A percentile compares a stretch with the other conserved stretches of the same genome.
Evolutionary conservation across 1,284 basidiomycete species (phyloP).

Genomic region (Pseudozyma thailandica): DNA sequence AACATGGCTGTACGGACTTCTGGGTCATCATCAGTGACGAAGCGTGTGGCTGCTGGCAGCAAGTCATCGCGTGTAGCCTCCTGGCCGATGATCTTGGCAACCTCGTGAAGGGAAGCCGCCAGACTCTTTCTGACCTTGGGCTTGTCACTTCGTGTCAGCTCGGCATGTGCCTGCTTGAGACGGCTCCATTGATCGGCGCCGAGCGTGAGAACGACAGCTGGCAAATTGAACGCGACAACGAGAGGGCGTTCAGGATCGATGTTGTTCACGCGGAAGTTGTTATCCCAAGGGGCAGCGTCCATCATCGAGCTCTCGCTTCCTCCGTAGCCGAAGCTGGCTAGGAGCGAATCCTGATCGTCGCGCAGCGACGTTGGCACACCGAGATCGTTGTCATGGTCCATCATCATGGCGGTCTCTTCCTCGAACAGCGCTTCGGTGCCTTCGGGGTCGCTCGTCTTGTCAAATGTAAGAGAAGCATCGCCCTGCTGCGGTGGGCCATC

Average conservation of each 20-base stretch:
- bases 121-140: constrained; percentile 79
- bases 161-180: constrained; percentile 77
- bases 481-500: constrained; percentile 52
- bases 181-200: constrained; percentile 81
- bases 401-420: constrained; percentile 38
- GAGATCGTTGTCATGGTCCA: constrained; percentile 23
- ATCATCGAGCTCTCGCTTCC: constrained; percentile 43
- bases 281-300: constrained; percentile 39
- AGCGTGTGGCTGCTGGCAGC: constrained; percentile 72
- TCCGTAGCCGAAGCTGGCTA: constrained; percentile 50
- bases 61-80: constrained; percentile 79
- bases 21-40: constrained; percentile 74
- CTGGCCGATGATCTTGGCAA: constrained; percentile 84
- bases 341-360: constrained; percentile 31
- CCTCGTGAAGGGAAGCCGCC: constrained; percentile 86
- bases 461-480: constrained; percentile 42
- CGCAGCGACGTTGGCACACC: constrained; percentile 20
- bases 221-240: constrained; percentile 93
- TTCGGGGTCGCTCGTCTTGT: constrained; percentile 43
- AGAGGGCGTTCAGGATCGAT: constrained; percentile 78
- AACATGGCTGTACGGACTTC: constrained; percentile 74
- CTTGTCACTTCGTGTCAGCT: constrained; percentile 73
- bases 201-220: constrained; percentile 87
- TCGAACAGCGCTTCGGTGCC: constrained; percentile 44
- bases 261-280: constrained; percentile 39